Evolutionary conservation across 176 grass and related monocot genomes (phyloP), one percentile per base, ranked within the genome.

Genomic region (Phyllostachys edulis): DNA sequence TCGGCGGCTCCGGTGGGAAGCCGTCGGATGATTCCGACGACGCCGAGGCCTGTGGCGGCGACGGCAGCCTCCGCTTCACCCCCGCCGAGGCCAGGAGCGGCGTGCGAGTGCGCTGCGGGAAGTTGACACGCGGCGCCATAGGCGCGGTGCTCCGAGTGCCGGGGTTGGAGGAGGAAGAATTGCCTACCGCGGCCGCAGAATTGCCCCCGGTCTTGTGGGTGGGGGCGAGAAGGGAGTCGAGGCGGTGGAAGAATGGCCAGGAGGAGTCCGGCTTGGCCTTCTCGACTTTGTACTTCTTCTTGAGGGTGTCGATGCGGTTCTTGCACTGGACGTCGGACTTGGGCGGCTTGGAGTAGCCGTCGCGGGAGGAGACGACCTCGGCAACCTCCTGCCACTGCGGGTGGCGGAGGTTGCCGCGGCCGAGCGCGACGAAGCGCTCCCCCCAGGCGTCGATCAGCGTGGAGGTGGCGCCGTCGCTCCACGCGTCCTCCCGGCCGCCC

Each of bases 311-410:
- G 81, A 98, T 94, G 64, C 96, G 93, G 85, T 98, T 98, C 89
- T 98, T 98, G 80, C 96, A 98, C 91, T 98, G 96, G 40, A 95
- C 78, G 73, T 96, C 96, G 69, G 93, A 90, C 81, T 86, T 96
- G 41, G 87, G 77, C 10, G 83, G 67, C 86, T 92, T 98, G 71
- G 93, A 90, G 77, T 98, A 98, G 32, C 46, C 83, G 27, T 94
- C 96, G 73, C 96, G 93, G 81, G 87, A 92, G 77, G 93, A 94
- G 80, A 99, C 89, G 64, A 89, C 85, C 63, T 98, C 96, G 26
- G 96, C 96, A 63, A 98, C 96, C 83, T 98, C 96, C 85, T 94
- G 96, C 96, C 96, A 98, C 83, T 98, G 96, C 73, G 94, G 94
- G 77, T 96, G 93, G 8, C 92, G 91, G 20, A 98, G 89, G 85